Evolutionary conservation across 768 basidiomycete species (phyloP), one percentile per base, ranked within the genome.

Genomic region (Gelatoporia subvermispora): DNA sequence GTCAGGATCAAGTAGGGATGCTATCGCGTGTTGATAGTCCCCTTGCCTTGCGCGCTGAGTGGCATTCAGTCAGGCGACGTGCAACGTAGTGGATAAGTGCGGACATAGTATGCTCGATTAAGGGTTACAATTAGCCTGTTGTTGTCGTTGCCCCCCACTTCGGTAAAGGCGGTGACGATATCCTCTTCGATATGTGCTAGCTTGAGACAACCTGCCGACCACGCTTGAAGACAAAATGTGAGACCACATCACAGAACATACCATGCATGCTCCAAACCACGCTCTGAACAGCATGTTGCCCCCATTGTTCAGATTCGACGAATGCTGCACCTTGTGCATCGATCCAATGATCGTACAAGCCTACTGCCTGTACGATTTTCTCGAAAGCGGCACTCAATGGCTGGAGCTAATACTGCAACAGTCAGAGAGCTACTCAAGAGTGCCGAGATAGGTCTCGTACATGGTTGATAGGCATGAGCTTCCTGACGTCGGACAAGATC

Each of bases 401-500:
- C 68, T 88, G 85, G 55, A 81, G 79, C 87, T 89, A 48, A 8
- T 24, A 25, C 40, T 35, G 34, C 45, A 17, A 28, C 20, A 25
- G 13, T n/a, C 31, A 7, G 4, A 20, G 11, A 22, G 17, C 20
- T 23, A 36, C 18, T 16, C 9, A 8, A 51, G 10, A 21, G 21
- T 13, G 22, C 25, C 25, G 20, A 10, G 17, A 17, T 35, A 45
- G 41, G 43, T 28, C 18, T 49, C 72, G 20, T 60, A 86, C 87
- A 61, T 79, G 77, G 59, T 75, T 67, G 9, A 84, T 78, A 36
- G 81, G 76, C 45, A 89, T 65, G n/a, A 91, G 73, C 62, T 91
- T 91, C 60, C 76, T 75, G 11, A 86, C 80, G 60, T 92, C 90
- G 58, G 76, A 84, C 36, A 92, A 72, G 35, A 90, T 72, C 62